Evolutionary conservation across 768 basidiomycete species (phyloP), one percentile per base, ranked within the genome.

Genomic region (Lactifluus piperatus): DNA sequence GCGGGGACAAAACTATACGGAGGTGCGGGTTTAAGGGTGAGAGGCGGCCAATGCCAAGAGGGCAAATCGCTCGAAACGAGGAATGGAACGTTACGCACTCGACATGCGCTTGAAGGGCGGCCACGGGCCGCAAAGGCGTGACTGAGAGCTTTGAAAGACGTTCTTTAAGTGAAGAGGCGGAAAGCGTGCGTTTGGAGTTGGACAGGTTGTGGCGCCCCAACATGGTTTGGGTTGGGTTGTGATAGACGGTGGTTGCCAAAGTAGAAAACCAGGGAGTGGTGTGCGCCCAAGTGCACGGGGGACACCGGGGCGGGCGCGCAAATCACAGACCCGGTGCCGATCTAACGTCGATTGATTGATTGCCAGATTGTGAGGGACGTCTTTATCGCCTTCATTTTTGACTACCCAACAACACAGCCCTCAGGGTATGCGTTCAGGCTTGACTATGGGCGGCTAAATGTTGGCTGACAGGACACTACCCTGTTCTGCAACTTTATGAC

Each of bases 1-100:
- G 91, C 80, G 0, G 94, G 94, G 1, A 86, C 94, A 68, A 93
- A 97, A 51, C 88, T 90, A 62, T 18, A 60, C 27, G 13, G 13
- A 27, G 24, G 45, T 16, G 22, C 5, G 50, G 14, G 9, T 36
- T 30, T 18, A 18, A 1, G 14, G 8, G 45, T 16, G 18, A 39
- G 41, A 24, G 10, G 32, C 30, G 32, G 8, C 24, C 14, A 46
- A 1, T 8, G 16, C n/a, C n/a, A n/a, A n/a, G 2, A 13, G 26
- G 45, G 20, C 24, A 32, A 50, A 48, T 11, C 16, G 43, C 27
- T 34, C 39, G 39, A 37, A 34, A 55, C 36, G 41, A 26, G 51
- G 44, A 57, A 58, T 52, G 61, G 50, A 62, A 52, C 50, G 45
- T n/a, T 51, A 78, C 83, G 65, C 71, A 89, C 88, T 88, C 78